Evolutionary conservation across 805 yeast species (phyloP).

Genomic region (Metahyphopichia silvanorum): DNA sequence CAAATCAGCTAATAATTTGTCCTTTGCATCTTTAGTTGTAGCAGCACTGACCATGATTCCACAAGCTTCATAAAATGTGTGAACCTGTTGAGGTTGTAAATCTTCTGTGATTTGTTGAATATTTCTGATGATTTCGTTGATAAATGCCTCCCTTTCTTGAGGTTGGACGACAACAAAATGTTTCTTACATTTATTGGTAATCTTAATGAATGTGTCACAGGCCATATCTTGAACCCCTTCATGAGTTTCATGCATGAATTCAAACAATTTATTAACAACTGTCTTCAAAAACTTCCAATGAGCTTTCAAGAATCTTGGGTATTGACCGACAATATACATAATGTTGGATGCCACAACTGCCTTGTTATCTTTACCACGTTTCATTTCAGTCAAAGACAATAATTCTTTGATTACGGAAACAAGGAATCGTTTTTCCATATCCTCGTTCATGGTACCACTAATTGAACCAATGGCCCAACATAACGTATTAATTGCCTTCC

Average conservation of each 20-base stretch:
- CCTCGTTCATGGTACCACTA: slow-evolving; percentile 98
- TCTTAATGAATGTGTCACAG: slow-evolving; percentile 96
- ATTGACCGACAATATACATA: slow-evolving; percentile 99
- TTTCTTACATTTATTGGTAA: slow-evolving; percentile 90
- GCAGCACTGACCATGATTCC: slow-evolving; percentile 92
- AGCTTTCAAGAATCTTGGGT: slow-evolving; percentile 94
- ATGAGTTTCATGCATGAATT: slow-evolving; percentile 99
- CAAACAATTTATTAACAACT: slow-evolving; percentile 91
- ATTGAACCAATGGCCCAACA: slow-evolving; percentile 99
- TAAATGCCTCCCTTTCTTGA: slow-evolving; percentile 85
- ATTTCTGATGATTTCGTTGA: slow-evolving; percentile 81
- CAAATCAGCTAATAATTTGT: slow-evolving; percentile 66
- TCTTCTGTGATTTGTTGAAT: slow-evolving; percentile 87
- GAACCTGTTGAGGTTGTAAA: slow-evolving; percentile 95
- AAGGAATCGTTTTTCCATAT: slow-evolving; percentile 90
- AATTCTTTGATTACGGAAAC: slow-evolving; percentile 92
- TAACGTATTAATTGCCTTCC: slow-evolving; percentile 95
- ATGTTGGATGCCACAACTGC: slow-evolving; percentile 99
- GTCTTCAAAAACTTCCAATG: slow-evolving; percentile 98
- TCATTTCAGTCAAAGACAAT: slow-evolving; percentile 88
- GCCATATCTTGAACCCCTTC: slow-evolving; percentile 99
- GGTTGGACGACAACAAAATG: slow-evolving; percentile 89
- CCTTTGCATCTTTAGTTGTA: slow-evolving; percentile 63
- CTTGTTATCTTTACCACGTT: slow-evolving; percentile 95
- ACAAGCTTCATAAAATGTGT: slow-evolving; percentile 96